These are phyloP conservation scores for Geotrichum cucujoidarum DNA, from an alignment of 1,139 yeast species.

Conservation along the genomic window DNA sequence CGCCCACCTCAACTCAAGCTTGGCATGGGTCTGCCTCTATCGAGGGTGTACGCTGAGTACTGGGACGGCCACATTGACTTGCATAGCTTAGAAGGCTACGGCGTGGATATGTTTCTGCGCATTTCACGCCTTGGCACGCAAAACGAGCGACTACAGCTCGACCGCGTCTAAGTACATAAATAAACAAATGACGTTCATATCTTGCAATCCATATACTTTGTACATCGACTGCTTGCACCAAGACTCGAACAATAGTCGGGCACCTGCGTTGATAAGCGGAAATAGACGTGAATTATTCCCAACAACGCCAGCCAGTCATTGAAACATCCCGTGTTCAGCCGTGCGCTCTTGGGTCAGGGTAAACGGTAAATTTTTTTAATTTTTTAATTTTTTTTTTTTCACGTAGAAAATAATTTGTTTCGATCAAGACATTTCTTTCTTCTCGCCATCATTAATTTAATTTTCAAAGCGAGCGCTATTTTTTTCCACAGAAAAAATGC, in stretches of 20 bases:
- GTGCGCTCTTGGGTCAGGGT: too few species aligned
- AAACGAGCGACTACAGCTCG: conserved; percentile 61
- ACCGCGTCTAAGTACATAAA: conserved; percentile 56
- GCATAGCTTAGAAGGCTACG: conserved; percentile 83
- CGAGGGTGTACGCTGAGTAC: conserved; percentile 87
- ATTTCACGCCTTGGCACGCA: conserved; percentile 72
- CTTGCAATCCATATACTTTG: too few species aligned
- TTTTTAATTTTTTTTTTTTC: neutral
- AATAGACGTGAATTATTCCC: too few species aligned
- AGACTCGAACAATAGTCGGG: too few species aligned
- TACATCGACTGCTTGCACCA: too few species aligned
- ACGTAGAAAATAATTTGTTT: neutral
- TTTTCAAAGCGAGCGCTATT: neutral
- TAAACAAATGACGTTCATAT: too few species aligned
- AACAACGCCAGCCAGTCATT: too few species aligned
- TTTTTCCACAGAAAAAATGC: conserved; percentile 5
- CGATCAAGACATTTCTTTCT: neutral
- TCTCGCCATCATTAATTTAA: neutral
- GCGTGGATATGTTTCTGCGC: conserved; percentile 79
- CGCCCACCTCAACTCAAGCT: conserved; percentile 70
- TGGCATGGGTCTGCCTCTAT: conserved; percentile 88
- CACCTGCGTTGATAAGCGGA: too few species aligned
- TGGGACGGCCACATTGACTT: conserved; percentile 89
- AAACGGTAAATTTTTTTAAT: neutral
- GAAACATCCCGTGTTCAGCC: too few species aligned